Evolutionary conservation across 169 alveolate genomes (phyloP).

Genomic region (Cryptosporidium tyzzeri): DNA sequence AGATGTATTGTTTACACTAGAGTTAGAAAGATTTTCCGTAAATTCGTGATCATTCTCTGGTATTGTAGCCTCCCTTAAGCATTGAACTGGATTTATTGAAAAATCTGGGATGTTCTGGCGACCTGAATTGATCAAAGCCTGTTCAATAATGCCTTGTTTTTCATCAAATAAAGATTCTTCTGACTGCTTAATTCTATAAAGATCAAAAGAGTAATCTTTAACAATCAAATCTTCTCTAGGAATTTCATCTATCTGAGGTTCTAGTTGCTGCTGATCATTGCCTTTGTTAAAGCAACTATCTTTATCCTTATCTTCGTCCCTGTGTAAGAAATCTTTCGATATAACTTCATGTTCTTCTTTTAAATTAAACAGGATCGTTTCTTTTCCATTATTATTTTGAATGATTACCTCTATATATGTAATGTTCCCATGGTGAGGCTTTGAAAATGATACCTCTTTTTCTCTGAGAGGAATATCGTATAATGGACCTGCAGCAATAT

Average conservation of each 20-base stretch:
- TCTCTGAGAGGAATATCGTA: constrained; percentile 54
- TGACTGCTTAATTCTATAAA: constrained; percentile 14
- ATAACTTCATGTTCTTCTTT: background rate
- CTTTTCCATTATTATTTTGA: background rate
- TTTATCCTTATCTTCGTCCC: background rate
- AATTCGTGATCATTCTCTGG: background rate
- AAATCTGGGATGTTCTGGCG: background rate
- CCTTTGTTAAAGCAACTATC: background rate
- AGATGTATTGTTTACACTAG: background rate
- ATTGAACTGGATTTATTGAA: background rate
- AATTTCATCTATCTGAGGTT: background rate
- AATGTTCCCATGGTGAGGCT: background rate
- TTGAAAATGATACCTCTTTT: constrained; percentile 13
- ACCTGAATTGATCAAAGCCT: constrained; percentile 17
- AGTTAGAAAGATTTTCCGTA: background rate
- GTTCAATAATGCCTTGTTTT: constrained; percentile 18
- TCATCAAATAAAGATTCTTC: background rate
- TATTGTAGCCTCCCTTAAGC: background rate
- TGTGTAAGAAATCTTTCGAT: background rate
- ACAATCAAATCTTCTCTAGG: background rate
- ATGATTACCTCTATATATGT: background rate
- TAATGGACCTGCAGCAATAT: constrained; percentile 56
- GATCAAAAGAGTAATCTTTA: constrained; percentile 45
- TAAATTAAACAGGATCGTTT: background rate
- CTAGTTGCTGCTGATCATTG: background rate